A percentile compares a stretch with the other conserved stretches of the same genome.
Conservation (phyloP, 2,329 filamentous ascomycete species). For the Davidsoniella neocaledoniae region DNA sequence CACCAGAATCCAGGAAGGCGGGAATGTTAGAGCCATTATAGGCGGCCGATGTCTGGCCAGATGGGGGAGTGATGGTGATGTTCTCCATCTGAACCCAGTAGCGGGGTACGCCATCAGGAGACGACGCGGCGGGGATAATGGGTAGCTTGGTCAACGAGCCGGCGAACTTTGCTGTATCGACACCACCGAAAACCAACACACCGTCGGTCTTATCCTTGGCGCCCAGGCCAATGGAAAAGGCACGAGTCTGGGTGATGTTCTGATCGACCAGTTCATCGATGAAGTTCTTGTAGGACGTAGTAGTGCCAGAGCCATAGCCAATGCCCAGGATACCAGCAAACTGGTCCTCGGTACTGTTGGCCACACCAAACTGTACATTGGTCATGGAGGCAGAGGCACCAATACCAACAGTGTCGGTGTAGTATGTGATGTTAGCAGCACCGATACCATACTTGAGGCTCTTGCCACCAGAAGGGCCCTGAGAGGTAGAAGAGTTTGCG, state of each 20-base stretch:
- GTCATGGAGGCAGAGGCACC: conserved; percentile 26
- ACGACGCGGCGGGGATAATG: conserved; percentile 37
- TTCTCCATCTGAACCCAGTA: conserved; percentile 36
- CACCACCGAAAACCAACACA: conserved; percentile 50
- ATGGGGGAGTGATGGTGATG: conserved; percentile 26
- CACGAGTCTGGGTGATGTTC: conserved; percentile 40
- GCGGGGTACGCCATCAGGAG: conserved; percentile 35
- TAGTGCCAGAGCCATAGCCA: conserved; percentile 41
- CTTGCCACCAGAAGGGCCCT: conserved; percentile 20
- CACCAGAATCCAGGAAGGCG: conserved; percentile 56
- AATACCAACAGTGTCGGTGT: conserved; percentile 28
- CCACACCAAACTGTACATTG: conserved; percentile 48
- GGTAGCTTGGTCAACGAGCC: conserved; percentile 44
- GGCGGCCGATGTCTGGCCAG: conserved; percentile 15
- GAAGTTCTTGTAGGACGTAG: conserved; percentile 32
- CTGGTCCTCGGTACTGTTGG: conserved; percentile 30
- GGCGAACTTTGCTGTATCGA: conserved; percentile 46
- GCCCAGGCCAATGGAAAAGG: conserved; percentile 50
- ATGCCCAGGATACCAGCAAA: conserved; percentile 54
- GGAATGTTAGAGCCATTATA: conserved; percentile 27
- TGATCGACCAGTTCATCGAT: conserved; percentile 32
- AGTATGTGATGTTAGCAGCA: conserved; percentile 32
- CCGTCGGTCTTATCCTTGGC: conserved; percentile 42
- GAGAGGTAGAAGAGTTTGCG: conserved; percentile 24
- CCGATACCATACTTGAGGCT: conserved; percentile 35